Percentiles rank a stretch among this genome's conserved stretches.
Evolutionary conservation across 148 eudicot genomes (phyloP).

Genomic region (Fallopia convolvulus): DNA sequence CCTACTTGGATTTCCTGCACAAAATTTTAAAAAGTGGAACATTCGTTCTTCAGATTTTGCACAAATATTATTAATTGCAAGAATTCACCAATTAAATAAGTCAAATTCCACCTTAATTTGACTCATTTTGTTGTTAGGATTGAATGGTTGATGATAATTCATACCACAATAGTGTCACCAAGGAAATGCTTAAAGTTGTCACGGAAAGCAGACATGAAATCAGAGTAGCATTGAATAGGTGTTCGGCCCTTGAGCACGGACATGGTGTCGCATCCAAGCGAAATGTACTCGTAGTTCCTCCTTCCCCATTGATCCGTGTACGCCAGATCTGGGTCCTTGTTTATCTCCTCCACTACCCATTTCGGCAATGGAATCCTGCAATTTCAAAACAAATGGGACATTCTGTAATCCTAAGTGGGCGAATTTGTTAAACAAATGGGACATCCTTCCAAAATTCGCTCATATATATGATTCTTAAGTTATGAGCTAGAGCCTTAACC

Average conservation of each 20-base stretch:
- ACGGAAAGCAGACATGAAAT: constrained; percentile 71
- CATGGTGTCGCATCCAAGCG: constrained; percentile 63
- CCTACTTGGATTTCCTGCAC: constrained; percentile 86
- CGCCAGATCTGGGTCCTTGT: constrained; percentile 59
- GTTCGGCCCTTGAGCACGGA: constrained; percentile 77
- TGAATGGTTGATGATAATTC: no score
- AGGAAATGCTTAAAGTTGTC: constrained; percentile 44
- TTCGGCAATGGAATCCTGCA: constrained; percentile 66
- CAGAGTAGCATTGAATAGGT: constrained; percentile 61
- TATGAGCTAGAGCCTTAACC: neutral
- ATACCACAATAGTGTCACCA: constrained; percentile 65
- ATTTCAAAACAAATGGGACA: no score
- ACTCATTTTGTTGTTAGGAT: neutral
- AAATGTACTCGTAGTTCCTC: constrained; percentile 62
- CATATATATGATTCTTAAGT: no score
- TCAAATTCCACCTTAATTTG: neutral
- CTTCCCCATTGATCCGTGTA: constrained; percentile 75
- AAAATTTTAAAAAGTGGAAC: neutral
- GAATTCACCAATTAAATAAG: neutral
- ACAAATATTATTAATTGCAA: no score
- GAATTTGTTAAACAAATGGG: no score
- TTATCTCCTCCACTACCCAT: constrained; percentile 68
- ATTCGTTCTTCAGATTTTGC: neutral
- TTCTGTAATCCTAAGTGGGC: no score
- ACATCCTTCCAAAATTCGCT: no score